Evolutionary conservation across 2,329 filamentous ascomycete species (phyloP).

Genomic region (Fusarium coffeatum): DNA sequence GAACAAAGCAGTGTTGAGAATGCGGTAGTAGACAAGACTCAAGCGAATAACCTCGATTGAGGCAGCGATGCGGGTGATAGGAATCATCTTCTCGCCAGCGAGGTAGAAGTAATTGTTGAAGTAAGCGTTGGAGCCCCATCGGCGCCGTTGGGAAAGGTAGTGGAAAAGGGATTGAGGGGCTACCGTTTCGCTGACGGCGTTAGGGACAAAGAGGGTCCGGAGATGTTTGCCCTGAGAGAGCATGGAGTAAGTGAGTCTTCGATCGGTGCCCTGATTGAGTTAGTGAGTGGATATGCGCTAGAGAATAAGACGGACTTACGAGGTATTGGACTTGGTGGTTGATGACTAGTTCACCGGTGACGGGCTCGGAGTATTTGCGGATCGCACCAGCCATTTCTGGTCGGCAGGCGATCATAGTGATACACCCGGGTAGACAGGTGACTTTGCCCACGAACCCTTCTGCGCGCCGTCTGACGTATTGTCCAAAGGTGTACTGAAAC

Average conservation of each 20-base stretch:
- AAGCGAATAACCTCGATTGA: conserved; percentile 49
- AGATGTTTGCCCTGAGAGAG: conserved; percentile 38
- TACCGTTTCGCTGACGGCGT: conserved; percentile 50
- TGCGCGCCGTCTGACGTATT: conserved; percentile 38
- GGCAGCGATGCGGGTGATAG: conserved; percentile 48
- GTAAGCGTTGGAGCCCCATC: conserved; percentile 52
- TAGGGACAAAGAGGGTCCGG: conserved; percentile 49
- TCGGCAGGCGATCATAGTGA: conserved; percentile 40
- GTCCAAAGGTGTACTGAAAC: conserved; percentile 41
- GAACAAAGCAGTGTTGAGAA: conserved; percentile 49
- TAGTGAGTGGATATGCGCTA: neutral
- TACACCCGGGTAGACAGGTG: conserved; percentile 38
- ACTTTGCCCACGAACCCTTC: conserved; percentile 36
- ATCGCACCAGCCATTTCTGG: conserved; percentile 42
- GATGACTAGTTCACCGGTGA: conserved; percentile 34
- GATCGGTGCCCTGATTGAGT: conserved; percentile 33
- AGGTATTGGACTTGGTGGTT: conserved; percentile 43
- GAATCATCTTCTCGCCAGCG: conserved; percentile 54
- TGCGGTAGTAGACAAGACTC: conserved; percentile 51
- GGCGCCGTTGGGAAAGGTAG: conserved; percentile 50
- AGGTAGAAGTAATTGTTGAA: conserved; percentile 53
- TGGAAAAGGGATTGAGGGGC: conserved; percentile 50
- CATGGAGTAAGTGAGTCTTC: conserved; percentile 41
- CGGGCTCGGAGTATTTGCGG: conserved; percentile 36
- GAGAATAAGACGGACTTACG: neutral